Base-by-base conservation (phyloP, 1,284 basidiomycete genomes). In the Ceratobasidium sp. region DNA sequence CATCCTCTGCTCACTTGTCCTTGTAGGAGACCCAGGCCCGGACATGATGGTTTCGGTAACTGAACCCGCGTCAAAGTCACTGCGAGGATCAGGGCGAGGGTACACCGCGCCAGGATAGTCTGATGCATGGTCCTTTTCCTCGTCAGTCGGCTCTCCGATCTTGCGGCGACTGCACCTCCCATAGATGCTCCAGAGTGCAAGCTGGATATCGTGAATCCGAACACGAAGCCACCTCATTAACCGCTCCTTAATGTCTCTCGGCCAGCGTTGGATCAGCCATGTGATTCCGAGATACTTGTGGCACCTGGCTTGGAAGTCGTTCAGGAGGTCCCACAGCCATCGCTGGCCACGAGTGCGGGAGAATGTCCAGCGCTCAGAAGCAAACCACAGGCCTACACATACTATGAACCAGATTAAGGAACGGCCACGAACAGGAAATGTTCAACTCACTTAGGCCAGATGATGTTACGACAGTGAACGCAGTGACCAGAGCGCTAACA, bases 321-420 rank as follows among this genome's bases (percentile, higher is more conserved):
- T 78, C 41, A 92, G 81, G 12, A 88, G 86, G 76, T 92, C 91
- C 73, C 85, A 86, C 14, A 92, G 86, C 90, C 90, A 92, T 78
- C 91, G 90, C 74, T 86, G 84, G 23, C 91, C 91, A 59, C 52
- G 73, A 9, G 70, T 64, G 26, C 86, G 85, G 34, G 84, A 82
- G 78, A 89, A 92, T 67, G 88, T 85, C 85, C 86, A 90, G 26
- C 90, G 86, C 79, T 92, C 91, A 5, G 87, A 89, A 5, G 87
- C 86, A 78, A 93, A 92, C 91, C 91, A 92, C 1, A 86, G 82
- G 1, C 90, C 91, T 9, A 92, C 90, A 8, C 90, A 90, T 21
- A 85, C 82, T 39, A 39, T 21, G 92, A 9, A 26, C 32, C 18
- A 16, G 14, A 34, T 41, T 67, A n/a, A 67, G 23, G 8, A 67